A percentile compares a stretch with the other conserved stretches of the same genome.
phyloP scores from a whole-genome alignment of 495 filamentous ascomycete genomes.

The Aspergillus haitiensis region DNA sequence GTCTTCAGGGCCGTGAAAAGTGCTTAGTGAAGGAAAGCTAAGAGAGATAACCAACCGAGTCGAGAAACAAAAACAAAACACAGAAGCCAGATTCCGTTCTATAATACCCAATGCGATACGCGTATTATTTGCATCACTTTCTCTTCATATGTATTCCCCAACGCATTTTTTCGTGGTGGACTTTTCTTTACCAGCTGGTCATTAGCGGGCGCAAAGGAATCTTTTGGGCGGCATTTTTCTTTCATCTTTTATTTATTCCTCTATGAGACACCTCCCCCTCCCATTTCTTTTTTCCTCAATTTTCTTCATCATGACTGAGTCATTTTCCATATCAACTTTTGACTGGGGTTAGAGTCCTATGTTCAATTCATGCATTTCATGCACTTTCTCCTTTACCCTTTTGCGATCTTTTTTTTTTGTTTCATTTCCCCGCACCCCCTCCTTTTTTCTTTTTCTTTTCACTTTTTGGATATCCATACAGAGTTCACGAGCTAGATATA shows the following conservation, averaged over 20 bases:
- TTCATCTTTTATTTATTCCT: constrained; percentile 20
- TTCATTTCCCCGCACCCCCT: constrained; percentile 1
- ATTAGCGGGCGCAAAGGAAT: constrained; percentile 48
- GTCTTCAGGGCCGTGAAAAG: constrained; percentile 26
- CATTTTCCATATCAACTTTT: neutral
- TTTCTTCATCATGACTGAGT: neutral
- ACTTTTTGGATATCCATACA: constrained; percentile 20
- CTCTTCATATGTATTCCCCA: constrained; percentile 29
- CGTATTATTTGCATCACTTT: constrained; percentile 17
- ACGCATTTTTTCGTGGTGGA: constrained; percentile 20
- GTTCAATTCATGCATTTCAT: neutral
- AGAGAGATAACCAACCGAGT: constrained; percentile 2
- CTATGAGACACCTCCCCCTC: constrained; percentile 11
- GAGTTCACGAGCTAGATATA: constrained; percentile 24
- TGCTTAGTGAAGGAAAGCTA: neutral
- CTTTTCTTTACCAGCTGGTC: constrained; percentile 42
- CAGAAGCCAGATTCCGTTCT: constrained; percentile 12
- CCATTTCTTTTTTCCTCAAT: neutral
- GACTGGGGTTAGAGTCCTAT: constrained; percentile 7
- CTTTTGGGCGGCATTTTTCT: constrained; percentile 39
- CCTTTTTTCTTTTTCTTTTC: constrained; percentile 6
- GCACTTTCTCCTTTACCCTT: constrained; percentile 14
- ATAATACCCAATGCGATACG: constrained; percentile 35
- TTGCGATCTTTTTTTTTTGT: constrained; percentile 16
- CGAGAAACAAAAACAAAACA: constrained; percentile 8